Evolutionary conservation across 192 early-diverging fungal genomes (phyloP), one percentile per base, ranked within the genome.

Genomic region (Ambispora gerdemannii): DNA sequence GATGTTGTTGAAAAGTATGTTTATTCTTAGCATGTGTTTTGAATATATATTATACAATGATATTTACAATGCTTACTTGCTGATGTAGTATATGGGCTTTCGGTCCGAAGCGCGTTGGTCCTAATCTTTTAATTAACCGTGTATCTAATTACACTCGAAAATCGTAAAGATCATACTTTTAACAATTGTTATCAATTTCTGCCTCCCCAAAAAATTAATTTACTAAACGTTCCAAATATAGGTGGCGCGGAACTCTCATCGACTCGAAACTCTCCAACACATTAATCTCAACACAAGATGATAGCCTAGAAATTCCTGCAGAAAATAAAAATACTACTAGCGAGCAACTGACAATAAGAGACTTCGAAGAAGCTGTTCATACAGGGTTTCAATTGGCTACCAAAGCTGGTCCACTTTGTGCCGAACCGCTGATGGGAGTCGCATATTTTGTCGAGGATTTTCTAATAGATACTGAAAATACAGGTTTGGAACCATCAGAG

Each of bases 361-460:
- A 91, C 74, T 78, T 93, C 68, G 93, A 94, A 30, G 88, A 91
- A 74, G 85, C 87, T 56, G 82, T 99, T 31, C 80, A 89, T 27
- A 88, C 91, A 34, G 96, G 93, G 3, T 99, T 98, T 86, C 96
- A 99, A 81, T 78, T 98, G 19, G 90, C 94, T 0, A 94, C 93
- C 4, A 81, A 89, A 7, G 78, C 83, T 0, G 98, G 98, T 1
- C 96, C 98, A 10, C 79, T 99, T 43, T 98, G 96, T 76, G 87
- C 87, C 38, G 98, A 99, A 73, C 95, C 98, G 2, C 77, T 98
- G 77, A 81, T 86, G 28, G 98, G 98, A 8, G 89, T 94, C 55
- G 83, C 80, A n/a, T 87, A 89, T 74, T 83, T 93, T 58, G 68
- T 94, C 17, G 86, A 94, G 70, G 77, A 84, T 43, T 78, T 94